Conservation (phyloP, 768 basidiomycete species). For the Lactarius trivialis region DNA sequence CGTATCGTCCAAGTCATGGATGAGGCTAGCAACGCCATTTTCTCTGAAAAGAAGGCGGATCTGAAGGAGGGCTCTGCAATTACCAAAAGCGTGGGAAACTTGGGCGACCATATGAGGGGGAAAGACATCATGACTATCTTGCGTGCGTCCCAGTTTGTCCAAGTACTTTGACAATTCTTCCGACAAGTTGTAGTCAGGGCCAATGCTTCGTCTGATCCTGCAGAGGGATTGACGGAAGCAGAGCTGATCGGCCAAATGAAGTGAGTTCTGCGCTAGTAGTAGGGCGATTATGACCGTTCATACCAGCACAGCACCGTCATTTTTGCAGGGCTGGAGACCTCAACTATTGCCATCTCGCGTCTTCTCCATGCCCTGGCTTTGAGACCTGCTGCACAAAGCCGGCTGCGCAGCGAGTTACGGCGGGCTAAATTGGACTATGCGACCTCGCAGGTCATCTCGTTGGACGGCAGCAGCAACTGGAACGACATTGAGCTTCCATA, state of each 20-base stretch:
- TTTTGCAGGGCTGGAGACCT: conserved; percentile 12
- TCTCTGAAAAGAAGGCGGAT: conserved; percentile 28
- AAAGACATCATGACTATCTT: conserved; percentile 38
- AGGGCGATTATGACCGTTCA: background rate
- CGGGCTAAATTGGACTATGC: conserved; percentile 26
- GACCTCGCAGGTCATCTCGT: conserved; percentile 2
- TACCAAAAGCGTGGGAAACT: conserved; percentile 7
- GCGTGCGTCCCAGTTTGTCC: conserved; percentile 26
- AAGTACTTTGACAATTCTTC: background rate
- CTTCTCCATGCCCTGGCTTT: conserved; percentile 32
- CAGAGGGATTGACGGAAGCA: conserved; percentile 31
- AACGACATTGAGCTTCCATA: conserved; percentile 31
- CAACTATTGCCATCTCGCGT: conserved; percentile 31
- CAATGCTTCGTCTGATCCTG: conserved; percentile 29
- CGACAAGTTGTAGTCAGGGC: conserved; percentile 28
- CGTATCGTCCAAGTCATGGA: conserved; percentile 30
- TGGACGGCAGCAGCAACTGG: conserved; percentile 27
- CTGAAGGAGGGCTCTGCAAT: conserved; percentile 7
- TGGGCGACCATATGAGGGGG: conserved; percentile 19
- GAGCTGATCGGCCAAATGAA: conserved; percentile 36
- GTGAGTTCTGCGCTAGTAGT: background rate
- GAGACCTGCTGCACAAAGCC: conserved; percentile 29
- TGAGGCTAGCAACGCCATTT: conserved; percentile 27
- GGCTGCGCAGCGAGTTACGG: conserved; percentile 31
- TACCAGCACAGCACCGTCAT: background rate